phyloP scores from a whole-genome alignment of 2,329 filamentous ascomycete genomes.

The Scedosporium minutisporum region DNA sequence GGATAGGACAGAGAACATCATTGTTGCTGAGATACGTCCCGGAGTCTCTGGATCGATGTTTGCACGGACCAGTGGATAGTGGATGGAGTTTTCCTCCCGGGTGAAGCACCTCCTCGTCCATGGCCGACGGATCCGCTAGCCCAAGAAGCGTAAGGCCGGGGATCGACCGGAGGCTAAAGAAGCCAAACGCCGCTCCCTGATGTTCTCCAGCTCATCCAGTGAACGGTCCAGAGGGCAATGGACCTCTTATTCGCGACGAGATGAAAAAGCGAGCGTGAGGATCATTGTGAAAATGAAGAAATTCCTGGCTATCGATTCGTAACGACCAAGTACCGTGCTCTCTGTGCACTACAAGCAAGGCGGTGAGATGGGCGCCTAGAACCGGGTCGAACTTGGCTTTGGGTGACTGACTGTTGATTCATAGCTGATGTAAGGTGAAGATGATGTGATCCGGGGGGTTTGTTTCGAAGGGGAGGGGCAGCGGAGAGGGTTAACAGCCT shows the following conservation, averaged over 20 bases:
- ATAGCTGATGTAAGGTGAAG: background rate
- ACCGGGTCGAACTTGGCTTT: background rate
- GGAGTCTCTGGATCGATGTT: background rate
- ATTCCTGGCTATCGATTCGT: no score
- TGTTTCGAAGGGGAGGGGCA: no score
- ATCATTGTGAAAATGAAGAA: no score
- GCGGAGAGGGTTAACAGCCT: background rate
- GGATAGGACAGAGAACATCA: no score
- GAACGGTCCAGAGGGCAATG: background rate
- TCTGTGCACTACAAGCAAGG: background rate
- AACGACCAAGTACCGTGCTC: no score
- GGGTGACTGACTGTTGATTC: background rate
- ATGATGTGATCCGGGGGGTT: background rate
- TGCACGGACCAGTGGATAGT: background rate
- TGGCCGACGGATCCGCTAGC: background rate
- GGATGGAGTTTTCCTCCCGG: background rate
- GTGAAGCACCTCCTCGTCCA: background rate
- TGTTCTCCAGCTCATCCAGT: background rate
- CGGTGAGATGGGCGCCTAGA: background rate
- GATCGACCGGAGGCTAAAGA: slow-evolving; percentile 2
- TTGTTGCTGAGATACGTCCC: no score
- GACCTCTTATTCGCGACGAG: background rate
- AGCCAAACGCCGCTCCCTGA: slow-evolving; percentile 4
- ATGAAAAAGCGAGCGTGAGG: background rate
- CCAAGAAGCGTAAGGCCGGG: slow-evolving; percentile 6